Base-by-base conservation (phyloP, 176 grass and related monocot genomes). In the Lolium rigidum region DNA sequence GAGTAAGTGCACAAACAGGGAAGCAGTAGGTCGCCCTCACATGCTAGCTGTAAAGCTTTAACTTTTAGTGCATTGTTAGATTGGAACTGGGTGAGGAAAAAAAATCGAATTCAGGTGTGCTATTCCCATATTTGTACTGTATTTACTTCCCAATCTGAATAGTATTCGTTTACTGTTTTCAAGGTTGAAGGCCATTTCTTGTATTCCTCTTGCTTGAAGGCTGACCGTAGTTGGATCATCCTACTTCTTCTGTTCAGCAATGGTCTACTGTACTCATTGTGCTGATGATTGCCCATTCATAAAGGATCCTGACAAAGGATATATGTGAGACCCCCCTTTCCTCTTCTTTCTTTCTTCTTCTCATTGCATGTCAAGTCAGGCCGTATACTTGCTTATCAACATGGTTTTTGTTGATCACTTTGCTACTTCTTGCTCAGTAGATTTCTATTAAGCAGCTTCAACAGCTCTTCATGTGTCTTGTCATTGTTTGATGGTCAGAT, bases 241-340 rank as follows among this genome's bases (percentile, higher is more conserved):
- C 5, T 51, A 46, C 52, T n/a, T 74, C 47, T 18, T 18, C 25
- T 55, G 47, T 82, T 77, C 63, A 72, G 54, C 72, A 82, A 98
- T 98, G 91, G 74, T 76, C 28, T 95, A 93, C 26, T 98, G 93
- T 51, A 76, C 22, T 91, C 93, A 98, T 18, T 98, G 91, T 79
- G 87, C 56, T 20, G 89, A 92, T 73, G 21, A 95, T 49, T 87
- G 86, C 55, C 91, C 89, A 6, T 5, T 25, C 22, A 16, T 93
- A 22, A 88, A 65, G 47, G 93, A 98, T 31, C 95, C 91, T 16
- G 95, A 98, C 77, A 95, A 93, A 41, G 83, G 86, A 76, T 95
- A 93, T 74, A 83, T 92, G 95, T 98, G 57, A 88, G 93, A 67
- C 7, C 38, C 86, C 63, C 9, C 35, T 84, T 60, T 5, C 16